Evolutionary conservation across 108 stramenopile species (phyloP), one percentile per base, ranked within the genome.

Genomic region (Fragilariopsis cylindrus): DNA sequence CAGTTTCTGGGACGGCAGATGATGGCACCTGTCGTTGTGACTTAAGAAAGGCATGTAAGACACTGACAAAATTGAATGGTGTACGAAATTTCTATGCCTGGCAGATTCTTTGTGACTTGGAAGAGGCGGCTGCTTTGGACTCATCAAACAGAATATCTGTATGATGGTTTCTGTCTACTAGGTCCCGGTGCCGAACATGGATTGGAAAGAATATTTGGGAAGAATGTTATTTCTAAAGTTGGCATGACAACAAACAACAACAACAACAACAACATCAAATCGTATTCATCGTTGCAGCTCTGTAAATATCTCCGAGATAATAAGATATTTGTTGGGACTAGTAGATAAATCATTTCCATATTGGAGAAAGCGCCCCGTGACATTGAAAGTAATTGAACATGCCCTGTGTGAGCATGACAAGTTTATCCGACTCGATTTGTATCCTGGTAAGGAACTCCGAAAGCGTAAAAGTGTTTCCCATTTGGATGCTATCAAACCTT

Each of bases 71-170:
- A 7, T 45, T 65, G 43, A 45, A 45, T 19, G 63, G 19, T 39
- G 63, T 65, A 15, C 7, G 43, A 42, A 16, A 45, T 41, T 65
- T 65, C 4, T 45, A n/a, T 45, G 60, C 9, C 15, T 65, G 63
- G 30, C 63, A 65, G 15, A 45, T 65, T 42, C 5, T 45, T n/a
- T 65, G 63, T 15, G 63, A 65, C 15, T 65, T 65, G 63, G 63
- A 65, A 65, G 63, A 65, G 42, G 18, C 15, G 43, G 30, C n/a
- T 39, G 19, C 42, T 65, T 65, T 9, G 63, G 63, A 39, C 39
- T 9, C 4, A 5, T 19, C 7, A 48, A 48, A 16, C 44, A 45
- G 3, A n/a, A 54, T n/a, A 2, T 15, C n/a, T 54, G 15, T 16
- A 19, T 44, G 44, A 19, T n/a, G 58, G 41, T 30, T 60, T 30